phyloP scores from a whole-genome alignment of 1,139 yeast species.

The Debaryomyces singareniensis region DNA sequence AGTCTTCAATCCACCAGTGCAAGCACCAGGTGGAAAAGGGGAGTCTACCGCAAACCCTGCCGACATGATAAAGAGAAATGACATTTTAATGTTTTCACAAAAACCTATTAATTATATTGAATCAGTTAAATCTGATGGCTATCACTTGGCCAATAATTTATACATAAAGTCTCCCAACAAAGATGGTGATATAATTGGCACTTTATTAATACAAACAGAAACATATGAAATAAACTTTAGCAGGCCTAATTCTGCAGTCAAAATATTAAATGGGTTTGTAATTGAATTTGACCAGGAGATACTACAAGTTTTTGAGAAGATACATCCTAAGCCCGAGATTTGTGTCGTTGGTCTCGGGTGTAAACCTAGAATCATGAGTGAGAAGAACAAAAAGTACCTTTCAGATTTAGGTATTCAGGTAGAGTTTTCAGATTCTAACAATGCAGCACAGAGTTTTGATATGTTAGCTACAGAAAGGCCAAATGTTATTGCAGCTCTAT shows the following conservation, averaged over 20 bases:
- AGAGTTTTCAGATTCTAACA: slow-evolving; percentile 60
- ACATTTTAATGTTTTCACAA: slow-evolving; percentile 35
- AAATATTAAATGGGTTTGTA: slow-evolving; percentile 36
- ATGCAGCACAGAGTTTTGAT: slow-evolving; percentile 69
- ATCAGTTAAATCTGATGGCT: slow-evolving; percentile 34
- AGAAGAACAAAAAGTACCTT: slow-evolving; percentile 42
- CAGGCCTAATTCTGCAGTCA: slow-evolving; percentile 20
- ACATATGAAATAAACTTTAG: slow-evolving; percentile 54
- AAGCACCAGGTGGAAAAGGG: slow-evolving; percentile 19
- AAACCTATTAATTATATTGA: slow-evolving; percentile 43
- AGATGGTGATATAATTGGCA: slow-evolving; percentile 41
- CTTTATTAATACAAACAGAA: slow-evolving; percentile 57
- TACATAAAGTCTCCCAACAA: slow-evolving; percentile 42
- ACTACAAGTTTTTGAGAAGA: slow-evolving; percentile 44
- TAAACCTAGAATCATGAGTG: slow-evolving; percentile 56
- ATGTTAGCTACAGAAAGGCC: slow-evolving; percentile 78
- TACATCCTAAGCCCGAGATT: slow-evolving; percentile 76
- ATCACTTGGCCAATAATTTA: slow-evolving; percentile 32
- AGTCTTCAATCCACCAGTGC: not conserved
- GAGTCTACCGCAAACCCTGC: slow-evolving; percentile 41
- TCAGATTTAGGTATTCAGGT: slow-evolving; percentile 58
- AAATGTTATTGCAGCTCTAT: slow-evolving; percentile 57
- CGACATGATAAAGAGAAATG: slow-evolving; percentile 39
- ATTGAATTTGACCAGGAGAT: slow-evolving; percentile 35
- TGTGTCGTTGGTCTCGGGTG: slow-evolving; percentile 66